Percentiles rank a stretch among this genome's conserved stretches.
Conservation (phyloP, 108 stramenopile genomes). For the Stephanodiscus triporus region DNA sequence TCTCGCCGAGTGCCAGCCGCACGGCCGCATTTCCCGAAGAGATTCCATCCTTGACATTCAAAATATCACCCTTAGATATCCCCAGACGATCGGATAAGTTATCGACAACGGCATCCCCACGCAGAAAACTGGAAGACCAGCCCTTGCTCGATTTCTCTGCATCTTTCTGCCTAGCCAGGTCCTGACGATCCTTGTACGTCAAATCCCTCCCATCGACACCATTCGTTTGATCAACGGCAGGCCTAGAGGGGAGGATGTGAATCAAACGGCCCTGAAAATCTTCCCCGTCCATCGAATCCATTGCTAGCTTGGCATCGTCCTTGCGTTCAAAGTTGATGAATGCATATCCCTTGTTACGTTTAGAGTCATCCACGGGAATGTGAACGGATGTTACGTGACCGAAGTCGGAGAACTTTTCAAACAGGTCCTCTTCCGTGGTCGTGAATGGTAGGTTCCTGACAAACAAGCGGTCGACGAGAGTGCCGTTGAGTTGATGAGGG, state of each 20-base stretch:
- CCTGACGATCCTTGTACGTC: slow-evolving; percentile 91
- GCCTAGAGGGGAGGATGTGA: slow-evolving; percentile 82
- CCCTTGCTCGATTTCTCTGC: slow-evolving; percentile 68
- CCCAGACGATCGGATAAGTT: slow-evolving; percentile 90
- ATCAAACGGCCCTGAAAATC: slow-evolving; percentile 91
- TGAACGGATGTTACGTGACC: slow-evolving; percentile 86
- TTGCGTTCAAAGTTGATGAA: slow-evolving; percentile 84
- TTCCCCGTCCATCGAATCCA: slow-evolving; percentile 62
- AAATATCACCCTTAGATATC: slow-evolving; percentile 87
- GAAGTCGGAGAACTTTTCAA: slow-evolving; percentile 72
- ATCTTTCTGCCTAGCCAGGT: slow-evolving; percentile 82
- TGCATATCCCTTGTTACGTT: slow-evolving; percentile 93
- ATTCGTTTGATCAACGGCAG: slow-evolving; percentile 41
- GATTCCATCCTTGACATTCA: slow-evolving; percentile 89
- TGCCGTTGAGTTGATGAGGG: background rate
- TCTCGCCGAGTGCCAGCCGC: slow-evolving; percentile 94
- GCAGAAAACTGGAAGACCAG: slow-evolving; percentile 95
- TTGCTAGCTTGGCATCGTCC: slow-evolving; percentile 64
- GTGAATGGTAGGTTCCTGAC: slow-evolving; percentile 94
- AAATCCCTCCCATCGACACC: slow-evolving; percentile 24
- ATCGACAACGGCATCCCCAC: slow-evolving; percentile 95
- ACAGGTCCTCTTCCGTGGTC: slow-evolving; percentile 92
- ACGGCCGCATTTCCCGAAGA: slow-evolving; percentile 91
- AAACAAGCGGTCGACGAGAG: slow-evolving; percentile 78
- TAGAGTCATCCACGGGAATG: slow-evolving; percentile 92